A percentile compares a stretch with the other conserved stretches of the same genome.
phyloP scores from a whole-genome alignment of 169 alveolate genomes.

The Plasmodium knowlesi region DNA sequence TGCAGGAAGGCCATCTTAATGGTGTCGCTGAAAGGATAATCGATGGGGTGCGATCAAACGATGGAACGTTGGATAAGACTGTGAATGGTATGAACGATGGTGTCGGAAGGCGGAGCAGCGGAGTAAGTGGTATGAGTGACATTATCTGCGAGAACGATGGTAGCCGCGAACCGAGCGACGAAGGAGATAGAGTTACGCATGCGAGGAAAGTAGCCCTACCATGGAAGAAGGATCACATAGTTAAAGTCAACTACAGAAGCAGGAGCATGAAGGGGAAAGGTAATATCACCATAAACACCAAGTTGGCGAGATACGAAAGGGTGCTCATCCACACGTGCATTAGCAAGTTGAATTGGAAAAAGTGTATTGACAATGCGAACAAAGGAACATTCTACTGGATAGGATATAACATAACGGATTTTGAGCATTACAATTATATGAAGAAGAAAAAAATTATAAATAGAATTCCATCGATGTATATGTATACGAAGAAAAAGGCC shows the following conservation, averaged over 20 bases:
- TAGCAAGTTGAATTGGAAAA: conserved; percentile 69
- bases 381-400: conserved; percentile 70
- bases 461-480: conserved; percentile 72
- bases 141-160: background rate
- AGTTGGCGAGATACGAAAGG: conserved; percentile 74
- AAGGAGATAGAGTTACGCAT: background rate
- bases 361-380: conserved; percentile 47
- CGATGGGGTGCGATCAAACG: background rate
- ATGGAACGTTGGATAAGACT: background rate
- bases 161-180: background rate
- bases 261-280: background rate
- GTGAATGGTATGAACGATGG: background rate
- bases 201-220: conserved; percentile 12
- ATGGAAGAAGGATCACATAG: conserved; percentile 62
- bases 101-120: background rate
- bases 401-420: conserved; percentile 72
- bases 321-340: conserved; percentile 70
- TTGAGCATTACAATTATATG: conserved; percentile 76
- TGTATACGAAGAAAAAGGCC: conserved; percentile 75
- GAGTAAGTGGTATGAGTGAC: background rate
- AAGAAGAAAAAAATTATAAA: conserved; percentile 73
- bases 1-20: background rate
- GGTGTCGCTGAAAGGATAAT: background rate
- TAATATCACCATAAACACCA: conserved; percentile 60
- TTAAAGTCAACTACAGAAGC: conserved; percentile 14